Conservation (phyloP, 306 rosid genomes). For the Citrullus mucosospermus region DNA sequence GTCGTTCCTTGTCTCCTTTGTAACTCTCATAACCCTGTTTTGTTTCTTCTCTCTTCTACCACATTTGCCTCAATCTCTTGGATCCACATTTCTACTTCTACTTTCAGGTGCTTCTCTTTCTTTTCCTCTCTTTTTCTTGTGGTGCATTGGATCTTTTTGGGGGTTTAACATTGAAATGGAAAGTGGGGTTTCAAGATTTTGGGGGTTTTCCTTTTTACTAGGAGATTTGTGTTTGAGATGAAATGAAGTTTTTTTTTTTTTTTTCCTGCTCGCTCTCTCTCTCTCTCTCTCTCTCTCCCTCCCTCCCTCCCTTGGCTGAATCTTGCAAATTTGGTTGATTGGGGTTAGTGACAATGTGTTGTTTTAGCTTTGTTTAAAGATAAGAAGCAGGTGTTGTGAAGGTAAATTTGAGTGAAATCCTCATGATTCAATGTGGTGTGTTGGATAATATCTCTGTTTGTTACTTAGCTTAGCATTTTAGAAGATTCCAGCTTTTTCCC, state of each 20-base stretch:
- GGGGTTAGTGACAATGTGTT: neutral
- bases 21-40: conserved; percentile 10
- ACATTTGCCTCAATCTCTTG: conserved; percentile 26
- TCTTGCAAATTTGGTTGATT: neutral
- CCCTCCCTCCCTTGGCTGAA: neutral
- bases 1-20: conserved; percentile 35
- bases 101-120: conserved; percentile 24
- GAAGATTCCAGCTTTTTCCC: conserved; percentile 6
- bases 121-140: neutral
- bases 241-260: neutral
- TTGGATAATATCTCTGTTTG: neutral
- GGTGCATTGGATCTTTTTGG: conserved; percentile 1
- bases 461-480: conserved; percentile 1
- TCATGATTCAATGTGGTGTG: neutral
- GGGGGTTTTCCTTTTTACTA: neutral
- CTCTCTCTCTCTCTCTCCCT: neutral
- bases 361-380: neutral
- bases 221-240: conserved; percentile 7
- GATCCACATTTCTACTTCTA: conserved; percentile 27
- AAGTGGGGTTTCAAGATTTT: neutral
- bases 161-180: neutral
- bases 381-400: neutral
- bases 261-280: neutral
- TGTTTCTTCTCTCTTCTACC: conserved; percentile 17
- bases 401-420: neutral